Conservation (phyloP, 371 early-diverging fungal genomes). For the Mortierella sp. region DNA sequence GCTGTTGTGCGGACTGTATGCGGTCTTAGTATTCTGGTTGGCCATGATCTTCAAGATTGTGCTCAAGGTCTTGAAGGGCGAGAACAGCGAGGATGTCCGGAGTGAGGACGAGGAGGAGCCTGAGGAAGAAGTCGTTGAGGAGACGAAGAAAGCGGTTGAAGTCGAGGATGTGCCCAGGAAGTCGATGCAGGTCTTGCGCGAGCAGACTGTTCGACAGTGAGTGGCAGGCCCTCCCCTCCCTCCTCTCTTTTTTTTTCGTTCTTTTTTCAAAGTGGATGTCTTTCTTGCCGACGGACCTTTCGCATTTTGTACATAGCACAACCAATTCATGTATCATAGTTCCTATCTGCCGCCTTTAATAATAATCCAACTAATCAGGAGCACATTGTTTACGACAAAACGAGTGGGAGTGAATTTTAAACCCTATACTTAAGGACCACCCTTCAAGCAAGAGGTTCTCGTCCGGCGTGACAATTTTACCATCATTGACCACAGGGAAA, state of each 20-base stretch:
- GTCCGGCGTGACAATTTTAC: too few species aligned
- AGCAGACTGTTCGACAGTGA: background rate
- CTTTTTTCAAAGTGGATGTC: background rate
- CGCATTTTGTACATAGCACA: background rate
- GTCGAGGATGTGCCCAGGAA: background rate
- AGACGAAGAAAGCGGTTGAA: background rate
- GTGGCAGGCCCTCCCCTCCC: too few species aligned
- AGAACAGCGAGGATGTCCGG: constrained; percentile 79
- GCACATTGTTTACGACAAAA: too few species aligned
- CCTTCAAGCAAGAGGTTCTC: too few species aligned
- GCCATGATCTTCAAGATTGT: constrained; percentile 78
- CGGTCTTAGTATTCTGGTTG: constrained; percentile 85
- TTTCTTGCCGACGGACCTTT: too few species aligned
- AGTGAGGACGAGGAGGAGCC: constrained; percentile 65
- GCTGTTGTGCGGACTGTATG: constrained; percentile 73
- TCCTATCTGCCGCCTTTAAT: background rate
- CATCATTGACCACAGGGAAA: too few species aligned
- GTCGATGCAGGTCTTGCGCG: background rate
- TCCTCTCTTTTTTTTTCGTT: background rate
- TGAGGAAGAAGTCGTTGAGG: constrained; percentile 11
- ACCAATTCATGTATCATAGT: background rate
- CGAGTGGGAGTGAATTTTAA: too few species aligned
- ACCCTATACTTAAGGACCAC: too few species aligned
- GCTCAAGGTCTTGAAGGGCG: constrained; percentile 71
- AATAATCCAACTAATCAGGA: background rate